A percentile compares a stretch with the other conserved stretches of the same genome.
phyloP scores from a whole-genome alignment of 192 early-diverging fungal genomes.

The Coemansia sp. region DNA sequence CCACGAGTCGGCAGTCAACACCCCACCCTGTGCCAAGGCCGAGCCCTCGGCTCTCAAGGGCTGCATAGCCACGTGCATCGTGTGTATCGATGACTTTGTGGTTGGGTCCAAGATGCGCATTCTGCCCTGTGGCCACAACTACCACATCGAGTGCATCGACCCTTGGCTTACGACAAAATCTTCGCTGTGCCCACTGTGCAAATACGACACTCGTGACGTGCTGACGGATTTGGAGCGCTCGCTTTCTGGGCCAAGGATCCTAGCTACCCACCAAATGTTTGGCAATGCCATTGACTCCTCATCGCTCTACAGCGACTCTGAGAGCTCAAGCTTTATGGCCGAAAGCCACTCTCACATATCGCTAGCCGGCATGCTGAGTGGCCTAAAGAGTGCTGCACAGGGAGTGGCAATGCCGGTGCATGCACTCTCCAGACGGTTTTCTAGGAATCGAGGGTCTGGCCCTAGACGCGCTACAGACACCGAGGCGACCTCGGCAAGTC shows the following conservation, averaged over 20 bases:
- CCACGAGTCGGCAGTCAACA: not conserved
- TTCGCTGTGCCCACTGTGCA: conserved; percentile 55
- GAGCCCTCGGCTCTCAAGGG: conserved; percentile 16
- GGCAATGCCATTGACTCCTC: conserved; percentile 12
- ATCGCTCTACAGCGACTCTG: conserved; percentile 13
- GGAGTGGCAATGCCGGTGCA: conserved; percentile 5
- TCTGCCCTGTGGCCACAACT: conserved; percentile 55
- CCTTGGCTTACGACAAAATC: conserved; percentile 54
- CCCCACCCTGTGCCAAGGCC: too few species aligned
- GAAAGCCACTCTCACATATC: conserved; percentile 30
- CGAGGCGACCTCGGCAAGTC: not conserved
- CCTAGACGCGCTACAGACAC: not conserved
- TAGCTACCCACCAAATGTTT: conserved; percentile 5
- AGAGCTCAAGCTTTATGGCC: conserved; percentile 42
- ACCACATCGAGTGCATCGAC: conserved; percentile 57
- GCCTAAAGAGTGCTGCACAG: not conserved
- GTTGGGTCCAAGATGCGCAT: conserved; percentile 50
- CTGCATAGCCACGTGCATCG: conserved; percentile 50
- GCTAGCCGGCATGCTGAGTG: conserved; percentile 3
- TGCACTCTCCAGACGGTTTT: conserved; percentile 1
- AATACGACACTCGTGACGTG: conserved; percentile 47
- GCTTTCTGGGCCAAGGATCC: conserved; percentile 26
- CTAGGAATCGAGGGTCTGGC: not conserved
- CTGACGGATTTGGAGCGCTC: conserved; percentile 47
- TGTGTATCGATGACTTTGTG: conserved; percentile 55